Evolutionary conservation across 257 asterid species (phyloP), one percentile per base, ranked within the genome.

Genomic region (Salvia splendens): DNA sequence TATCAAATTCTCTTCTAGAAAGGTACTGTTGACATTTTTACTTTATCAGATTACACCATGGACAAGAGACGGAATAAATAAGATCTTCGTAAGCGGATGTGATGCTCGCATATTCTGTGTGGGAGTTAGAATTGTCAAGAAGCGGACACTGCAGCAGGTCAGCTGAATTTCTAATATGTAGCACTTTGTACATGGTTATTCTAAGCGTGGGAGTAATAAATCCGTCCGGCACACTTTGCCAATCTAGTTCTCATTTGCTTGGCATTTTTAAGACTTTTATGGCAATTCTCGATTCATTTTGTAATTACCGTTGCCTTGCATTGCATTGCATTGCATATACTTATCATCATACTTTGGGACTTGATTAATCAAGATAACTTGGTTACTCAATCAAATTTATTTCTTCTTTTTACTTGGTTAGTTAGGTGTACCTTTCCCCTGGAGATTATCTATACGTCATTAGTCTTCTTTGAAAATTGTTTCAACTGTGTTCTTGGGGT

Each of bases 51-150:
- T 91, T 82, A 91, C 98, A 68, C 79, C 86, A 52, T 91, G 87
- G 84, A 87, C 92, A 77, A 81, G 85, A 84, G 99, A 95, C 46
- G 99, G 99, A 79, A 83, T 87, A 73, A 91, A 95, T 82, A 91
- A 85, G 79, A 84, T 95, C 80, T 80, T 80, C 52, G 78, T 95
- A 77, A 86, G 86, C 61, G 97, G 96, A 65, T 86, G 90, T 54
- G 99, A 95, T 86, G 83, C 89, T 78, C 98, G 99, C 30, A 71
- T 77, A 42, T 95, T 95, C 79, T 95, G 99, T 72, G 68, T 89
- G 59, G 99, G 99, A 64, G 95, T 95, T 58, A 84, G 99, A 84
- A 79, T 91, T 70, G 99, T 85, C 73, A 91, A 87, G 86, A 84
- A 91, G 64, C 96, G 95, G 38, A 83, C 97, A 62, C 80, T 95